Percentiles rank a stretch among this genome's conserved stretches.
Evolutionary conservation across 805 yeast genomes (phyloP).

Genomic region (Clavispora vitiphila): DNA sequence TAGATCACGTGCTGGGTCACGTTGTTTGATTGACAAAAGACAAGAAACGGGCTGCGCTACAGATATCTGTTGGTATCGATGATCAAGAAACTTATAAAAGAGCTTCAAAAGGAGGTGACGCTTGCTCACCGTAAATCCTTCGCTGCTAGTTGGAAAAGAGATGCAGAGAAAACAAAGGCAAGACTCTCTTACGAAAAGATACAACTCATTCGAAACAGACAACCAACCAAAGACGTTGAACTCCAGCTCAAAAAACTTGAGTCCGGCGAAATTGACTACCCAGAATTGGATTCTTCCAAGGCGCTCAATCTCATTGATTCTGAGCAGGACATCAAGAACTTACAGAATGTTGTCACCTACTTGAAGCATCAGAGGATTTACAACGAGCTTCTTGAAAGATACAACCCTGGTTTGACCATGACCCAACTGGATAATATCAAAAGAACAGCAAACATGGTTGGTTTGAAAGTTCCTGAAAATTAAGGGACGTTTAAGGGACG

Average conservation of each 20-base stretch:
- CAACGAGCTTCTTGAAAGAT: slow-evolving; percentile 73
- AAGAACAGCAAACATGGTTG: slow-evolving; percentile 85
- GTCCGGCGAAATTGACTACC: slow-evolving; percentile 10
- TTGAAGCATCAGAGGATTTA: slow-evolving; percentile 71
- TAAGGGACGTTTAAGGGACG: not conserved
- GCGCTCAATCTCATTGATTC: slow-evolving; percentile 6
- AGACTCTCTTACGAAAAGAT: slow-evolving; percentile 45
- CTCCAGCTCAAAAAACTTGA: slow-evolving; percentile 21
- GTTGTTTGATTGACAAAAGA: not conserved
- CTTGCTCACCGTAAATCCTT: slow-evolving; percentile 31
- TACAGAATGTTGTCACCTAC: slow-evolving; percentile 57
- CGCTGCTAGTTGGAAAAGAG: slow-evolving; percentile 34
- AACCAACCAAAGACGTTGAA: slow-evolving; percentile 32
- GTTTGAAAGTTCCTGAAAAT: slow-evolving; percentile 47
- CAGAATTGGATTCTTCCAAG: slow-evolving; percentile 6
- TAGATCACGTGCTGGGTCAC: not conserved
- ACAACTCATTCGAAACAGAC: slow-evolving; percentile 35
- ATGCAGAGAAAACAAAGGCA: slow-evolving; percentile 41
- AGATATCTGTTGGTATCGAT: too few species aligned
- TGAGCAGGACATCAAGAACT: slow-evolving; percentile 25
- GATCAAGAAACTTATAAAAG: slow-evolving; percentile 16
- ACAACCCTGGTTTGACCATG: slow-evolving; percentile 79
- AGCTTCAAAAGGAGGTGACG: slow-evolving; percentile 37
- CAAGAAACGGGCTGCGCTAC: too few species aligned
- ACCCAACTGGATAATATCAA: slow-evolving; percentile 73